Base-by-base conservation (phyloP, 345 rosid genomes). In the Eucalyptus urophylla region DNA sequence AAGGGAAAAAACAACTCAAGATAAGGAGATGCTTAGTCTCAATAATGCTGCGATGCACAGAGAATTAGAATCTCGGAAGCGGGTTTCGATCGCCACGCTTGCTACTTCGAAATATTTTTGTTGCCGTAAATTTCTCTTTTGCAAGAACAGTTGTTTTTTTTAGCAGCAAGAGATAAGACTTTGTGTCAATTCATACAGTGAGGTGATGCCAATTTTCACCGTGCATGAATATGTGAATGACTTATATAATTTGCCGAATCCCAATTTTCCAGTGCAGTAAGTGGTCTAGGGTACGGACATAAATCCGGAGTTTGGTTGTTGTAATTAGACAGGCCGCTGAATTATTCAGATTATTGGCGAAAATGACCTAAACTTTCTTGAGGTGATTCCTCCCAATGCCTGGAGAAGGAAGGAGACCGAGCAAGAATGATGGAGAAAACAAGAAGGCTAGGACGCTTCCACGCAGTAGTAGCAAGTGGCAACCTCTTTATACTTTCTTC, bases 1-100 rank as follows among this genome's bases (percentile, higher is more conserved):
- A 76, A 7, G 29, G 3, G 3, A 53, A 37, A 49, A 37, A 65
- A 90, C 83, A 93, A 56, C 88, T 88, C 47, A 87, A 67, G 93
- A 92, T 92, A 93, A 86, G 80, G 92, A 94, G 96, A 95, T 94
- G 95, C 95, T 93, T 92, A 91, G 72, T 88, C 87, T 93, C 96
- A 94, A 94, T 92, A 95, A 93, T 94, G 95, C 86, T 88, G 44
- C 83, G 92, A 90, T 89, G 88, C 88, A 91, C 72, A 72, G 93
- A 88, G 94, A 95, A 92, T 93, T 92, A 89, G 95, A 94, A 95
- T 95, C 92, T 89, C 22, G 87, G 91, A 89, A 45, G 81, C 60
- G 45, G 15, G 89, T 89, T 83, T 89, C 91, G 56, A 27, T 88
- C 81, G 44, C 89, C 92, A 87, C 81, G 49, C 89, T 89, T 80